Conservation (phyloP, 2,329 filamentous ascomycete species). For the Venturia oleaginea region DNA sequence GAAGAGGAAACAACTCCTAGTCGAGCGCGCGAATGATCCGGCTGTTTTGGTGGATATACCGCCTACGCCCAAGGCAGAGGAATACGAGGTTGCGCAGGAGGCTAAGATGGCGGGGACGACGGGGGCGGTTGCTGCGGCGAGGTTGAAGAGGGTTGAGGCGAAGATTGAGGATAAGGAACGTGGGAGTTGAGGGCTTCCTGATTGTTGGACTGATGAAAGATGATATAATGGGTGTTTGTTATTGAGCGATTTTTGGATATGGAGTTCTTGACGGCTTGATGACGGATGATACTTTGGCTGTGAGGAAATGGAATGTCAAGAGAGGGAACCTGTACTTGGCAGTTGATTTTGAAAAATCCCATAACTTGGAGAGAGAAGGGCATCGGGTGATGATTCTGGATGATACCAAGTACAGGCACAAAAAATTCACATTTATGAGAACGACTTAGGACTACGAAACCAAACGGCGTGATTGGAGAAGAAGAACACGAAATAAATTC, state of each 20-base stretch:
- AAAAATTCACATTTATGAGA: background rate
- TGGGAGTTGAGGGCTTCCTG: background rate
- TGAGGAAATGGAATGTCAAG: background rate
- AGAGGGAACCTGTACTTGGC: background rate
- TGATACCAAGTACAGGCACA: background rate
- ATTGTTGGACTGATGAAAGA: too few species aligned
- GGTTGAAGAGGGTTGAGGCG: conserved; percentile 1
- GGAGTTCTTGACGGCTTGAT: background rate
- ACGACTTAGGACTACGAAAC: background rate
- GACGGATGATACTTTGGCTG: background rate
- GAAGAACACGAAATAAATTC: background rate
- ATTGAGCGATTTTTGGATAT: background rate
- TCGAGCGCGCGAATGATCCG: conserved; percentile 31
- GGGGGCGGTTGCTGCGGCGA: conserved; percentile 11
- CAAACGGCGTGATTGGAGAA: background rate
- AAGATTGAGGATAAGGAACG: background rate
- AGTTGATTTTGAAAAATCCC: too few species aligned
- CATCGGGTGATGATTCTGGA: too few species aligned
- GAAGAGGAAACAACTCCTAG: conserved; percentile 31
- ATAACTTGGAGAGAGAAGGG: too few species aligned
- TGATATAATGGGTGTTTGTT: background rate
- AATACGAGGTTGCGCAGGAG: conserved; percentile 29
- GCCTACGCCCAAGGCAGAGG: conserved; percentile 33
- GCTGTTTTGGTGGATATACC: conserved; percentile 39
- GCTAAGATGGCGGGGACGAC: conserved; percentile 4